Evolutionary conservation across 306 rosid species (phyloP), one percentile per base, ranked within the genome.

Genomic region (Cyamopsis tetragonoloba): DNA sequence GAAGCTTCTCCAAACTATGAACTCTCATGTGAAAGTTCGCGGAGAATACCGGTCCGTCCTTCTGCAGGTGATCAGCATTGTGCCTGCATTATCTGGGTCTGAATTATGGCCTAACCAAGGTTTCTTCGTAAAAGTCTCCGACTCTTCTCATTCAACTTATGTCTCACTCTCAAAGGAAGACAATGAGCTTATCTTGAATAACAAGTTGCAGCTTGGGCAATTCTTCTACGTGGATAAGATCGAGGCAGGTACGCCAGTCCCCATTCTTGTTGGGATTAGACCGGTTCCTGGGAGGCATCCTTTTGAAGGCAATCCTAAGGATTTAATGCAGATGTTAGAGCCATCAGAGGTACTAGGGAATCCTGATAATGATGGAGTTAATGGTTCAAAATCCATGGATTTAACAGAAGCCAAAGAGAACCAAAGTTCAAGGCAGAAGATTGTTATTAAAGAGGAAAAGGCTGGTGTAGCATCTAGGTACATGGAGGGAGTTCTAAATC

Each of bases 81-180:
- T 81, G 12, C 99, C 97, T 6, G 97, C 95, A 13, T 82, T 93
- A 51, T 75, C 76, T 5, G 99, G 97, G n/a, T 88, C 88, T 0
- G 99, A 88, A 54, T 49, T 93, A 14, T 93, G 97, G 97, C 97
- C 97, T 50, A 87, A 93, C 44, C 77, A 77, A 13, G 85, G 99
- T 15, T 93, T 88, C 88, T 93, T 88, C 75, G 18, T 93, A 6
- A 93, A 93, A 81, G 95, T 93, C 27, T 93, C 99, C 0, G 97
- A 93, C 67, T 93, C 99, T 30, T 88, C 96, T 34, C 97, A 90
- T 64, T 88, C 97, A 26, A 93, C 95, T 62, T 88, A 86, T 58
- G 95, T 88, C 42, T 83, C 96, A 7, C 85, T 90, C 32, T 88
- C 95, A 4, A 84, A 79, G 71, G 85, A 90, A 49, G 96, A 85